Percentiles rank a stretch among this genome's conserved stretches.
Conservation (phyloP, 345 rosid species). For the Arabis hirsuta region DNA sequence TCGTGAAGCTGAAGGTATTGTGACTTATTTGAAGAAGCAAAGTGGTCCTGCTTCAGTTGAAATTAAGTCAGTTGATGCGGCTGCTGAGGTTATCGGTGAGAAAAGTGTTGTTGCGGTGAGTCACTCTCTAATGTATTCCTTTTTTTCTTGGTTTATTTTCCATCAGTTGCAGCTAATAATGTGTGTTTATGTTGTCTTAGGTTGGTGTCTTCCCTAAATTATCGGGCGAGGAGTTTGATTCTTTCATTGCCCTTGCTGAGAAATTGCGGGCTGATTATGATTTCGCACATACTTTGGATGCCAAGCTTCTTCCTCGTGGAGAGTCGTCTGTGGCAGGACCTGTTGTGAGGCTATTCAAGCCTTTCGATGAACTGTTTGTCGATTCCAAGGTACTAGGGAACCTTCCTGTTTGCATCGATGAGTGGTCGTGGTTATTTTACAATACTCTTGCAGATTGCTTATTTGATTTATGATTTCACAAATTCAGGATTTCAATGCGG, state of each 20-base stretch:
- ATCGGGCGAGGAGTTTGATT: constrained; percentile 86
- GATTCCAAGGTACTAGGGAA: constrained; percentile 68
- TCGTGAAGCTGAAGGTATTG: constrained; percentile 91
- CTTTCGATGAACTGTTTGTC: constrained; percentile 85
- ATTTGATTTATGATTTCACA: constrained; percentile 6
- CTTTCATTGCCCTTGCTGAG: constrained; percentile 69
- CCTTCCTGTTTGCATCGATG: background rate
- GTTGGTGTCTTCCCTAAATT: constrained; percentile 91
- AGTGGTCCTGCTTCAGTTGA: constrained; percentile 93
- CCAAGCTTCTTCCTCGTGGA: constrained; percentile 90
- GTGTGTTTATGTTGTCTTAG: constrained; percentile 47
- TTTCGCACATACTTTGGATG: constrained; percentile 83
- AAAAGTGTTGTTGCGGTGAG: constrained; percentile 76
- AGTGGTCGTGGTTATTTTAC: constrained; percentile 3
- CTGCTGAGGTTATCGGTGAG: constrained; percentile 60
- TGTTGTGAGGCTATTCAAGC: constrained; percentile 88
- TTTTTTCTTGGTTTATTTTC: background rate
- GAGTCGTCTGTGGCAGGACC: constrained; percentile 87
- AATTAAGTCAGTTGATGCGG: constrained; percentile 69
- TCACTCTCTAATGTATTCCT: background rate
- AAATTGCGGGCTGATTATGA: constrained; percentile 87
- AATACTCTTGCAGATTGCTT: constrained; percentile 9
- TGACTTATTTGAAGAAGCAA: constrained; percentile 77
- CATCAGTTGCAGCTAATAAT: background rate
- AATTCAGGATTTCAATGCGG: constrained; percentile 73